Evolutionary conservation across 805 yeast species (phyloP).

Genomic region (Candida manassasensis): DNA sequence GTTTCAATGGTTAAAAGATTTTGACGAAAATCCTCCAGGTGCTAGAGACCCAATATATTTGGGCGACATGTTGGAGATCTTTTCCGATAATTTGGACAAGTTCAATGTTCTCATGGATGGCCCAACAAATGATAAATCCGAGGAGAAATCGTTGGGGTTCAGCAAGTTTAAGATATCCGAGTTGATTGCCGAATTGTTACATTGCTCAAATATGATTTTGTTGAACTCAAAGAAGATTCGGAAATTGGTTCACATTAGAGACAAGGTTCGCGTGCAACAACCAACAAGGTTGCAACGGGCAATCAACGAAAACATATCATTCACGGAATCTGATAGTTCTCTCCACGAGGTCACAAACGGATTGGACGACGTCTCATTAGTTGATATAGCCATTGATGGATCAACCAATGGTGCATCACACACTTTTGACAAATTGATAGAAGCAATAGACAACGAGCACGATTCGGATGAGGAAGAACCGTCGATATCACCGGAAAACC

Average conservation of each 20-base stretch:
- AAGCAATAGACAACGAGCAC: constrained; percentile 24
- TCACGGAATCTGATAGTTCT: constrained; percentile 19
- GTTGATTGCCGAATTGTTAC: constrained; percentile 86
- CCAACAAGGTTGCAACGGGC: constrained; percentile 43
- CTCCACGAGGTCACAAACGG: constrained; percentile 32
- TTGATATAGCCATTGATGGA: constrained; percentile 27
- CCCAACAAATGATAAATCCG: constrained; percentile 13
- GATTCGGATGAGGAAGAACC: constrained; percentile 45
- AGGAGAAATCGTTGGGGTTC: constrained; percentile 65
- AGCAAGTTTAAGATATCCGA: constrained; percentile 89
- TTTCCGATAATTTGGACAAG: constrained; percentile 67
- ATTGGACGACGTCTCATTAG: constrained; percentile 33
- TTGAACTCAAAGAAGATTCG: constrained; percentile 76
- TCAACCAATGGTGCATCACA: constrained; percentile 10
- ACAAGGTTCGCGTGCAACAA: constrained; percentile 48
- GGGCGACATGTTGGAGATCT: constrained; percentile 76
- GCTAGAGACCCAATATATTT: constrained; percentile 89
- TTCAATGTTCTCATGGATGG: constrained; percentile 59
- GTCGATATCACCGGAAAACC: constrained; percentile 37
- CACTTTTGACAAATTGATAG: constrained; percentile 18
- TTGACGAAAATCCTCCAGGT: constrained; percentile 86
- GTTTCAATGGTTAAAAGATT: constrained; percentile 43
- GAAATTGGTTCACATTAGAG: constrained; percentile 63
- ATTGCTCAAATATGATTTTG: constrained; percentile 95
- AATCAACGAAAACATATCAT: constrained; percentile 23